Conservation (phyloP, 2,329 filamentous ascomycete genomes). For the Colletotrichum tropicale region DNA sequence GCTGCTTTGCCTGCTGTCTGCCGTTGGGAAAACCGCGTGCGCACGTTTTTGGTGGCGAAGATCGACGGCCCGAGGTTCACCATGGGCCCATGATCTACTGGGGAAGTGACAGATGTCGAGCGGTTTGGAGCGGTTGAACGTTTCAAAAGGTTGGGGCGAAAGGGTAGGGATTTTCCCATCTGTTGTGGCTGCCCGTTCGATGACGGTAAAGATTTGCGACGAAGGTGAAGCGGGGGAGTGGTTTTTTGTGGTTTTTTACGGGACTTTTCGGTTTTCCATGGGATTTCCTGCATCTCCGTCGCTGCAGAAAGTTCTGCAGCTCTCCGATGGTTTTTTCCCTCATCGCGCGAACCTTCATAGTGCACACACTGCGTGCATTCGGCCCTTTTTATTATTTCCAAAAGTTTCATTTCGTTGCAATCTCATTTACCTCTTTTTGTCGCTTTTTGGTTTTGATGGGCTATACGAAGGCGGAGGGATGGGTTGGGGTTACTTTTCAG, state of each 20-base stretch:
- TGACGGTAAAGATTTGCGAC: neutral
- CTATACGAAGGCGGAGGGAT: neutral
- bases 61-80: neutral
- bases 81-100: neutral
- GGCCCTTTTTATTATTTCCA: neutral
- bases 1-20: neutral
- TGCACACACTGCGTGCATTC: neutral
- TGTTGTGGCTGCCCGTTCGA: neutral
- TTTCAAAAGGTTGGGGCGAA: neutral
- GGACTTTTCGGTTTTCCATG: neutral
- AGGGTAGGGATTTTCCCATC: neutral
- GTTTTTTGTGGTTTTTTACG: neutral
- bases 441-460: neutral
- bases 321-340: neutral
- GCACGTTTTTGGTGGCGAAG: neutral
- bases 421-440: neutral
- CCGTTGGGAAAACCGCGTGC: neutral
- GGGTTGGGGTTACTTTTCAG: neutral
- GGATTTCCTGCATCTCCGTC: neutral
- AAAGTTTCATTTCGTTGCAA: neutral
- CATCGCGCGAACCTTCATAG: neutral
- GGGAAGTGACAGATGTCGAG: neutral
- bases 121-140: neutral
- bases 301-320: neutral
- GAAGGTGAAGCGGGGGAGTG: neutral